phyloP scores from a whole-genome alignment of 176 grass and related monocot species.

The Puccinellia tenuiflora region DNA sequence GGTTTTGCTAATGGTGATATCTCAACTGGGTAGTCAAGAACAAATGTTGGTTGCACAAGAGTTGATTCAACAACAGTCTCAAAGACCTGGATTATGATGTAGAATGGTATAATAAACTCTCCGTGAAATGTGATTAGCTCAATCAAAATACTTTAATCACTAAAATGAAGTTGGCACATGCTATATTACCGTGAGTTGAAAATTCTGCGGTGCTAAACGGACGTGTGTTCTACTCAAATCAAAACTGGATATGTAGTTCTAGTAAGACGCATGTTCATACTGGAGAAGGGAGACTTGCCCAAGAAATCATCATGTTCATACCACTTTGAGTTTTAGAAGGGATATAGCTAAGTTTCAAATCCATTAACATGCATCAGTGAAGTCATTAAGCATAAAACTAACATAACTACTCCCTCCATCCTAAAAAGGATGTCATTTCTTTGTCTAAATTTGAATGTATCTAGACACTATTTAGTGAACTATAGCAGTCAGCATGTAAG shows the following conservation, averaged over 20 bases:
- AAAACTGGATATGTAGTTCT: not conserved
- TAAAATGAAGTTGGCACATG: not conserved
- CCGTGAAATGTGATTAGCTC: not conserved
- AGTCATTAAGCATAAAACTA: not conserved
- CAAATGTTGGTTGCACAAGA: constrained; percentile 91
- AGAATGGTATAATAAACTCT: constrained; percentile 12
- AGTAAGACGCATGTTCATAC: not conserved
- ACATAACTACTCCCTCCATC: too few relatives aligned
- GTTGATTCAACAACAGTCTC: constrained; percentile 90
- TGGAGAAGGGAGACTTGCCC: not conserved
- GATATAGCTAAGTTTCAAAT: constrained; percentile 2
- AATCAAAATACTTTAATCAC: not conserved
- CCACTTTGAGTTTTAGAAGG: not conserved
- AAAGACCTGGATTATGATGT: constrained; percentile 69
- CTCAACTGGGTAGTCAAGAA: constrained; percentile 98
- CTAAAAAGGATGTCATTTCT: too few relatives aligned
- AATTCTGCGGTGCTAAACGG: not conserved
- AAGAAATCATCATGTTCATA: constrained; percentile 6
- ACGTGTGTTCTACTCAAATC: not conserved
- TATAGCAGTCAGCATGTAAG: too few relatives aligned
- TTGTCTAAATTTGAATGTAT: too few relatives aligned
- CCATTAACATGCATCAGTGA: not conserved
- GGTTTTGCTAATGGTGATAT: constrained; percentile 96
- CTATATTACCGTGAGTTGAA: not conserved
- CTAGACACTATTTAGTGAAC: too few relatives aligned